These are phyloP conservation scores for Chaetothyriales sp. DNA, from an alignment of 2,329 filamentous ascomycete genomes.

Conservation along the genomic window DNA sequence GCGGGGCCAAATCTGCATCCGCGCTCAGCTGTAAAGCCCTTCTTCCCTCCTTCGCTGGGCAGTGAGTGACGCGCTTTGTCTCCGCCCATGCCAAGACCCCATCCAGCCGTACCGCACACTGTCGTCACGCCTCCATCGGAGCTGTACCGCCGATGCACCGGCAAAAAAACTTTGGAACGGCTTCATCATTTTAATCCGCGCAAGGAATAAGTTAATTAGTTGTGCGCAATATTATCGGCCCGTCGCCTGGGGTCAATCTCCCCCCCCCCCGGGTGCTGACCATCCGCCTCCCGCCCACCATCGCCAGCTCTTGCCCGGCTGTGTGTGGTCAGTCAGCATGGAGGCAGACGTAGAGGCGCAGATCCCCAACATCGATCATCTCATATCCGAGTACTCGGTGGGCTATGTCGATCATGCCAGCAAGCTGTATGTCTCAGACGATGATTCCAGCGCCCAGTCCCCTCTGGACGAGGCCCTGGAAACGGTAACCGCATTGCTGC, in stretches of 20 bases:
- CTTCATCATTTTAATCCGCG: background rate
- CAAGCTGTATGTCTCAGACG: slow-evolving; percentile 62
- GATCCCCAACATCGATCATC: slow-evolving; percentile 74
- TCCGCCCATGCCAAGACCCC: background rate
- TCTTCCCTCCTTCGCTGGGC: no score
- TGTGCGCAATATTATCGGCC: background rate
- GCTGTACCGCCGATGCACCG: background rate
- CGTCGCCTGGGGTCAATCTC: slow-evolving; percentile 3
- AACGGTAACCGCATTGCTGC: slow-evolving; percentile 70
- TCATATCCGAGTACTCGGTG: slow-evolving; percentile 82
- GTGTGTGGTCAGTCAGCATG: slow-evolving; percentile 47
- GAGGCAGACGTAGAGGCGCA: slow-evolving; percentile 75
- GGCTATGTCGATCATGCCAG: slow-evolving; percentile 92
- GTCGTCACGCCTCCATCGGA: background rate
- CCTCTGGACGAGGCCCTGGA: slow-evolving; percentile 74
- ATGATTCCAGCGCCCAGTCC: slow-evolving; percentile 53
- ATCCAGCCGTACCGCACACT: background rate
- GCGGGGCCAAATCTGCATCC: background rate
- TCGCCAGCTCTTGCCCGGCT: no score
- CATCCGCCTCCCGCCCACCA: background rate
- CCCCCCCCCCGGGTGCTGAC: slow-evolving; percentile 1
- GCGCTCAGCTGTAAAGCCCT: no score
- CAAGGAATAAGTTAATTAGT: slow-evolving; percentile 1
- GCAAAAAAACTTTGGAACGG: background rate
- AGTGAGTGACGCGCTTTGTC: background rate